phyloP scores from a whole-genome alignment of 1,284 basidiomycete genomes.

The Ceratorhiza oryzae-sativae region DNA sequence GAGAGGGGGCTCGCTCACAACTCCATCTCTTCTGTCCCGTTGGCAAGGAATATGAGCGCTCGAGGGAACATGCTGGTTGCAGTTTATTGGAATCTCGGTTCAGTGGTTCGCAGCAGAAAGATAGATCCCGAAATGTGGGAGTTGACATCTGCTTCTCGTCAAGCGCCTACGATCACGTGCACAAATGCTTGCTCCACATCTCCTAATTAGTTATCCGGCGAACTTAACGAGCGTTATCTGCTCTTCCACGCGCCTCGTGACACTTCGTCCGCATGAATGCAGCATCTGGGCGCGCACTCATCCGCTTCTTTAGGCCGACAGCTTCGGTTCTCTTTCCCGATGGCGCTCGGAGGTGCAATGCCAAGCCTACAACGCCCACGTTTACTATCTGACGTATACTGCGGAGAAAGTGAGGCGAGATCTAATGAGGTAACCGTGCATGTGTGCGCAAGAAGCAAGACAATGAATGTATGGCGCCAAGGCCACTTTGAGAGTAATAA shows the following conservation, averaged over 20 bases:
- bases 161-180: slow-evolving; percentile 14
- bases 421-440: slow-evolving; percentile 13
- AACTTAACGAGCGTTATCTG: slow-evolving; percentile 23
- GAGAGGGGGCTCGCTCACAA: slow-evolving; percentile 60
- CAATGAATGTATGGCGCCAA: slow-evolving; percentile 5
- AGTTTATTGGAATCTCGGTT: slow-evolving; percentile 1
- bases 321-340: slow-evolving; percentile 22
- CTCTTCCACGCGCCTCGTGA: slow-evolving; percentile 18
- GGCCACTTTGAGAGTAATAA: not conserved
- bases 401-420: not conserved
- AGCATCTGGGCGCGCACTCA: slow-evolving; percentile 2
- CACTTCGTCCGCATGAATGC: slow-evolving; percentile 9
- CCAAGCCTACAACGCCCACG: slow-evolving; percentile 19
- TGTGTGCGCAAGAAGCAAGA: not conserved
- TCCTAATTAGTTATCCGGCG: slow-evolving; percentile 13
- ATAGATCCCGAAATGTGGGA: not conserved
- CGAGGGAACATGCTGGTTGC: slow-evolving; percentile 55
- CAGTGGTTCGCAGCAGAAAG: not conserved
- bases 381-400: slow-evolving; percentile 13
- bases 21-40: slow-evolving; percentile 91
- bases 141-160: slow-evolving; percentile 11
- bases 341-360: slow-evolving; percentile 13
- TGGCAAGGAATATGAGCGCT: slow-evolving; percentile 80
- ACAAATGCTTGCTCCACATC: not conserved
- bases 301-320: not conserved